Evolutionary conservation across 495 filamentous ascomycete species (phyloP).

Genomic region (Ramalina peruviana): DNA sequence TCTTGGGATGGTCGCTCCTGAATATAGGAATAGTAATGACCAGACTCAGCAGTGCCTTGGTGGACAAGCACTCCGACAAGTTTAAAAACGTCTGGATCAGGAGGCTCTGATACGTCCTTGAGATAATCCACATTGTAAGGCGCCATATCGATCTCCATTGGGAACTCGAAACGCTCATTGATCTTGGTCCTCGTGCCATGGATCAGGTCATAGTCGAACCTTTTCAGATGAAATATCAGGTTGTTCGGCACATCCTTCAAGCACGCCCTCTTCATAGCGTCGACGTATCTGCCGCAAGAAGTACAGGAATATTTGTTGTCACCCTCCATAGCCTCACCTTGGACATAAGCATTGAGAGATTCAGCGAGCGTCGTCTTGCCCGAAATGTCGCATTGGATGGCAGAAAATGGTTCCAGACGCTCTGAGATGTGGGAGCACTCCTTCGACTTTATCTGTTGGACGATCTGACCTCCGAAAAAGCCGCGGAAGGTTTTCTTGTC

Average conservation of each 20-base stretch:
- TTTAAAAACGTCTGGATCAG: conserved; percentile 63
- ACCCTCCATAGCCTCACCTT: conserved; percentile 94
- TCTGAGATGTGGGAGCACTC: conserved; percentile 93
- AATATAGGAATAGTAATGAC: conserved; percentile 94
- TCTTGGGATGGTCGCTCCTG: conserved; percentile 55
- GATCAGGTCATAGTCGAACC: conserved; percentile 89
- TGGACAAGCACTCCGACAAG: conserved; percentile 88
- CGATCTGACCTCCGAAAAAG: conserved; percentile 81
- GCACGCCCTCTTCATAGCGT: conserved; percentile 88
- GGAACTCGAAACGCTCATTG: conserved; percentile 90
- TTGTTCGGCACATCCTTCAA: conserved; percentile 89
- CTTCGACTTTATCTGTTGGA: conserved; percentile 89
- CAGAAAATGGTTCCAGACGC: conserved; percentile 77
- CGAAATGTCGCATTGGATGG: conserved; percentile 94
- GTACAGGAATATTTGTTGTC: conserved; percentile 98
- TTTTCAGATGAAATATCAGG: conserved; percentile 89
- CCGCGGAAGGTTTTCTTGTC: conserved; percentile 65
- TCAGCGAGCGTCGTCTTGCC: conserved; percentile 75
- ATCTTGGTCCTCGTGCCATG: conserved; percentile 80
- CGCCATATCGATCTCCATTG: conserved; percentile 70
- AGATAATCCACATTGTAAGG: conserved; percentile 80
- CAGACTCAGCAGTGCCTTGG: conserved; percentile 81
- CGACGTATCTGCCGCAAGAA: conserved; percentile 75
- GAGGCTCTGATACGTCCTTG: conserved; percentile 43
- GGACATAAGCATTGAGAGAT: conserved; percentile 84